Conservation (phyloP, 225 moss, liverwort and hornwort species). For the Pleurozium schreberi region DNA sequence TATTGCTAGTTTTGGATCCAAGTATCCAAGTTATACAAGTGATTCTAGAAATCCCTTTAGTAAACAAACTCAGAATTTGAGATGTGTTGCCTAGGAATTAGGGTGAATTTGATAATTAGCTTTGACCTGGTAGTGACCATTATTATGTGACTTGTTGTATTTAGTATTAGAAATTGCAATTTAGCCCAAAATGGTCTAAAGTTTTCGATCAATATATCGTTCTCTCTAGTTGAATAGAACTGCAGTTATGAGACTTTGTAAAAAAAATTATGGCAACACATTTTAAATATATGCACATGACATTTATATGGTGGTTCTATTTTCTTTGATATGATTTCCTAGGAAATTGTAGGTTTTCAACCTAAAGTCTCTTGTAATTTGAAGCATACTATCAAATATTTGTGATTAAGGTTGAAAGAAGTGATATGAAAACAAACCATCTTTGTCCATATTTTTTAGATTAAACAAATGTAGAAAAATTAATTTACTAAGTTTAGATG, state of each 20-base stretch:
- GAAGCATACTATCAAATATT: neutral
- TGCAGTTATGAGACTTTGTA: rapidly evolving
- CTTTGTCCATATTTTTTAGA: neutral
- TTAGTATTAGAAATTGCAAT: neutral
- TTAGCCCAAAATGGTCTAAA: neutral
- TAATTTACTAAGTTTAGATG: neutral
- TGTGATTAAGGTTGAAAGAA: neutral
- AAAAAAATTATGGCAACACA: neutral
- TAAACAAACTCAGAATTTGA: neutral
- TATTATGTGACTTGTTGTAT: neutral
- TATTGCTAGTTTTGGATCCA: neutral
- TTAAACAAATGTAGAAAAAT: rapidly evolving
- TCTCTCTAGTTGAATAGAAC: neutral
- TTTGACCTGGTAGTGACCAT: neutral
- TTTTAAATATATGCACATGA: neutral
- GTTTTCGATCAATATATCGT: neutral
- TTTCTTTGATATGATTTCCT: neutral
- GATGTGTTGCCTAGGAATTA: neutral
- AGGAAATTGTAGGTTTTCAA: neutral
- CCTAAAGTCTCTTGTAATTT: neutral
- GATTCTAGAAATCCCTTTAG: neutral
- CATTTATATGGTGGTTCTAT: neutral
- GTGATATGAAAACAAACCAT: neutral
- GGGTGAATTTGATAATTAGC: neutral
- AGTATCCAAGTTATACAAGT: neutral